Evolutionary conservation across 306 rosid genomes (phyloP).

Genomic region (Quercus wislizeni): DNA sequence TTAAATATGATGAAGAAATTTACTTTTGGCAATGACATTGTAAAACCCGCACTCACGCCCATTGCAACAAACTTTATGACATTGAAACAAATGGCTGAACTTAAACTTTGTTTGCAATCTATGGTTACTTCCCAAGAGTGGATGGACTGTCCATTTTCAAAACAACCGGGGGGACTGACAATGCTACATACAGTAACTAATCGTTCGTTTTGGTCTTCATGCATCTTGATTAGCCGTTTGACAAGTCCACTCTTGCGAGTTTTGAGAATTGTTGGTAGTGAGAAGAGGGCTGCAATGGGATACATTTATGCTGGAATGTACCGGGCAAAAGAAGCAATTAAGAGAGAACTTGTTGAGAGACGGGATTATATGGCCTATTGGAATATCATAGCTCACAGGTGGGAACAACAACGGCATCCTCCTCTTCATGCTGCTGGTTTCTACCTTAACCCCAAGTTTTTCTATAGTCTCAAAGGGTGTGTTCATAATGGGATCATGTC

Average conservation of each 20-base stretch:
- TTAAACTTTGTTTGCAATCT: constrained; percentile 72
- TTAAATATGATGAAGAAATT: constrained; percentile 75
- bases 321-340: constrained; percentile 76
- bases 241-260: constrained; percentile 71
- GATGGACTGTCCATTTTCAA: constrained; percentile 75
- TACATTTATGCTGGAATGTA: constrained; percentile 81
- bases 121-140: constrained; percentile 89
- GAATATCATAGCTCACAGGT: constrained; percentile 84
- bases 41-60: constrained; percentile 61
- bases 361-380: constrained; percentile 80
- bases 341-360: constrained; percentile 63
- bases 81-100: constrained; percentile 78
- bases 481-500: constrained; percentile 58
- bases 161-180: constrained; percentile 75
- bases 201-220: constrained; percentile 89
- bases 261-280: constrained; percentile 58
- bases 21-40: constrained; percentile 70
- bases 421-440: constrained; percentile 94
- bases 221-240: constrained; percentile 56
- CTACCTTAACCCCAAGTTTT: constrained; percentile 82
- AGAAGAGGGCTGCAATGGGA: constrained; percentile 87
- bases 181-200: constrained; percentile 64
- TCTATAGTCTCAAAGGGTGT: constrained; percentile 77
- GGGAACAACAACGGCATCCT: constrained; percentile 70
- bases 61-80: constrained; percentile 63